phyloP scores from a whole-genome alignment of 2,329 filamentous ascomycete genomes.

The Orbilia brochopaga region DNA sequence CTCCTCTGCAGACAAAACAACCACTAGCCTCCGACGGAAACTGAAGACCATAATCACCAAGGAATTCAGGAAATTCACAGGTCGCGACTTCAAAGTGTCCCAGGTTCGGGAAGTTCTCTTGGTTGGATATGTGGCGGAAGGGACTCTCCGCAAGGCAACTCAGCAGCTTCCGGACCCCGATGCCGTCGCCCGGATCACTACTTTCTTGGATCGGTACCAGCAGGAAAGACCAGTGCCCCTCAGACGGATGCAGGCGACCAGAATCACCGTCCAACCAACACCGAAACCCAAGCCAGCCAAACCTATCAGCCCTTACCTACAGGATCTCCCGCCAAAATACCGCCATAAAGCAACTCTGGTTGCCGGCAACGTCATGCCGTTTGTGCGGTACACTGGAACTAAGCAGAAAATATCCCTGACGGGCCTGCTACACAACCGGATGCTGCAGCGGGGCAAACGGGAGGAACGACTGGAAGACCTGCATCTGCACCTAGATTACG shows the following conservation, averaged over 20 bases:
- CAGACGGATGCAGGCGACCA: conserved; percentile 27
- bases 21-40: conserved; percentile 11
- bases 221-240: conserved; percentile 8
- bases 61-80: conserved; percentile 33
- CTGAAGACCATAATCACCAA: conserved; percentile 37
- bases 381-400: conserved; percentile 36
- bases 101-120: conserved; percentile 11
- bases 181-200: conserved; percentile 23
- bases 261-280: conserved; percentile 33
- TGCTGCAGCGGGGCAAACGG: conserved; percentile 19
- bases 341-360: conserved; percentile 28
- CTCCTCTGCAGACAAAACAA: neutral
- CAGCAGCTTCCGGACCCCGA: conserved; percentile 18
- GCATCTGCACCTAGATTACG: neutral
- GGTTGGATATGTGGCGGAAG: conserved; percentile 27
- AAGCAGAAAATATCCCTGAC: conserved; percentile 1
- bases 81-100: conserved; percentile 15
- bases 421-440: conserved; percentile 17
- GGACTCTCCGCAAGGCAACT: conserved; percentile 30
- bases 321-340: conserved; percentile 14
- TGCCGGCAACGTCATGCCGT: conserved; percentile 26
- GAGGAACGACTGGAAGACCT: conserved; percentile 20
- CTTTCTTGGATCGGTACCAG: conserved; percentile 21
- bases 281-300: conserved; percentile 22
- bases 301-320: conserved; percentile 9